phyloP scores from a whole-genome alignment of 495 filamentous ascomycete species.

The Tuber melanosporum region DNA sequence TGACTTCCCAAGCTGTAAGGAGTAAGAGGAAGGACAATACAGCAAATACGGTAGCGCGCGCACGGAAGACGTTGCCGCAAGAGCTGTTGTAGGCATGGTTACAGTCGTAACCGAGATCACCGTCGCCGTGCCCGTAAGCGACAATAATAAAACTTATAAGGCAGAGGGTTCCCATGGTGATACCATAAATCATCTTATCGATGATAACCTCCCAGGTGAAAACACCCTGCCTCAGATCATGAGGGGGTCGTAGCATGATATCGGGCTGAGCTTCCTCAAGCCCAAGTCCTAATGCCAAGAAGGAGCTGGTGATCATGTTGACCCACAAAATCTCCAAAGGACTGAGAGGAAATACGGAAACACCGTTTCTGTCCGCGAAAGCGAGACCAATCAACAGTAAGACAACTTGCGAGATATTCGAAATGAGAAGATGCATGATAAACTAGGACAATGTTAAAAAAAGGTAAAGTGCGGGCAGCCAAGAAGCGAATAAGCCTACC shows the following conservation, averaged over 20 bases:
- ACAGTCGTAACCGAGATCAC: slow-evolving; percentile 49
- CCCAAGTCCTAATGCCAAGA: slow-evolving; percentile 55
- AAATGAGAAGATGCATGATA: slow-evolving; percentile 54
- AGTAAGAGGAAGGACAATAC: slow-evolving; percentile 56
- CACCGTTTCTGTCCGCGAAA: slow-evolving; percentile 49
- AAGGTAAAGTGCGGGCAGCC: not conserved
- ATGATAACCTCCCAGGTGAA: slow-evolving; percentile 54
- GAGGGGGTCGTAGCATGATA: slow-evolving; percentile 52
- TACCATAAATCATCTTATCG: slow-evolving; percentile 56
- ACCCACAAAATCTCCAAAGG: slow-evolving; percentile 58
- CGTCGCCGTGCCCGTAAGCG: slow-evolving; percentile 48
- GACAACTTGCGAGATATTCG: slow-evolving; percentile 55
- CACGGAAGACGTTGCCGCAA: slow-evolving; percentile 55
- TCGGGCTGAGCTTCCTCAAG: slow-evolving; percentile 55
- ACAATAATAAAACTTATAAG: slow-evolving; percentile 51
- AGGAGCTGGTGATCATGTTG: slow-evolving; percentile 56
- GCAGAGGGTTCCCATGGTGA: slow-evolving; percentile 53
- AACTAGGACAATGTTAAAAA: slow-evolving; percentile 44
- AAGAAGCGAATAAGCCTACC: slow-evolving; percentile 30
- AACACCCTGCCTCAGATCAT: slow-evolving; percentile 48
- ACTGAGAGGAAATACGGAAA: slow-evolving; percentile 54
- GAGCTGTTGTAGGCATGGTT: slow-evolving; percentile 47
- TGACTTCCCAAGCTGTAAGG: slow-evolving; percentile 56
- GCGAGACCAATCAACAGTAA: slow-evolving; percentile 53
- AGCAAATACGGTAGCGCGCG: slow-evolving; percentile 64